phyloP scores from a whole-genome alignment of 371 early-diverging fungal species.

The Mortierella sp. region DNA sequence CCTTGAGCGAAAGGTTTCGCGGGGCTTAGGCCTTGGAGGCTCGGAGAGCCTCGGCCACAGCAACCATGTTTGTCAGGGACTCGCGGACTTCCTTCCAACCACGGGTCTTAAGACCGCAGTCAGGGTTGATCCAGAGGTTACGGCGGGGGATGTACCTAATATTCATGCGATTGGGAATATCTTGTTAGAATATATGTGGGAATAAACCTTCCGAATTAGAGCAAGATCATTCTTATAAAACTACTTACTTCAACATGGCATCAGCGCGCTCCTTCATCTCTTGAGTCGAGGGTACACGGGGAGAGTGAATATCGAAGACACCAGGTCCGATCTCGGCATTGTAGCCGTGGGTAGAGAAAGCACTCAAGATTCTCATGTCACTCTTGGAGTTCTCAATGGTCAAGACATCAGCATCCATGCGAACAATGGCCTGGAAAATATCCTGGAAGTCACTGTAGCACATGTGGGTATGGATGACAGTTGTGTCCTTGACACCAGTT shows the following conservation, averaged over 20 bases:
- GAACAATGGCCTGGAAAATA: slow-evolving; percentile 93
- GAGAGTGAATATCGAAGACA: slow-evolving; percentile 96
- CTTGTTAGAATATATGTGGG: not conserved
- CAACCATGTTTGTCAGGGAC: slow-evolving; percentile 88
- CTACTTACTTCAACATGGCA: slow-evolving; percentile 71
- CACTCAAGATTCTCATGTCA: slow-evolving; percentile 91
- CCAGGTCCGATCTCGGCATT: slow-evolving; percentile 96
- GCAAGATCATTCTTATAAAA: not conserved
- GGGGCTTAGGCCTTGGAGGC: slow-evolving; percentile 48
- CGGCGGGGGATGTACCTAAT: slow-evolving; percentile 77
- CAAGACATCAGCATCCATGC: slow-evolving; percentile 94
- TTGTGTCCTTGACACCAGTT: slow-evolving; percentile 87
- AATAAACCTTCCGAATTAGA: not conserved
- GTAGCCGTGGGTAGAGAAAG: slow-evolving; percentile 88
- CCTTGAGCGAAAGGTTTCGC: slow-evolving; percentile 29
- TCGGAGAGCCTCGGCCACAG: slow-evolving; percentile 83
- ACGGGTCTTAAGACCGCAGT: slow-evolving; percentile 98
- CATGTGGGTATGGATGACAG: slow-evolving; percentile 97
- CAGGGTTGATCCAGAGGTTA: slow-evolving; percentile 96
- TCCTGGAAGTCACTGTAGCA: slow-evolving; percentile 99
- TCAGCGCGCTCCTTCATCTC: slow-evolving; percentile 90
- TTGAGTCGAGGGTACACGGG: slow-evolving; percentile 91
- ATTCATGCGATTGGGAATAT: not conserved
- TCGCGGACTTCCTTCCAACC: slow-evolving; percentile 93
- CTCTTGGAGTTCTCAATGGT: slow-evolving; percentile 98